These are phyloP conservation scores for Cocos nucifera DNA, from an alignment of 176 grass and related monocot species.

Conservation along the genomic window DNA sequence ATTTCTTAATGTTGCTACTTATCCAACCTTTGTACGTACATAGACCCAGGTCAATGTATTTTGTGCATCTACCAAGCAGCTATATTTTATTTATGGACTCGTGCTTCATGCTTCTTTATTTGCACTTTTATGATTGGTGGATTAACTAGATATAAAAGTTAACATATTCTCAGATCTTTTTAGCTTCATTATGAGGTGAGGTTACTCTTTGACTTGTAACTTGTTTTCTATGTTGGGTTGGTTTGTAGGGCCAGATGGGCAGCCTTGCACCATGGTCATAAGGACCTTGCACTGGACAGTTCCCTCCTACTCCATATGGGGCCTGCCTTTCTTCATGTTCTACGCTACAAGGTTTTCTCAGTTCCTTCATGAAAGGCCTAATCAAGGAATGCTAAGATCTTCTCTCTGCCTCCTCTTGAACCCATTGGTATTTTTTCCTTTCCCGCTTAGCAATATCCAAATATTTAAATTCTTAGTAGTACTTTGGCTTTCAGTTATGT, in stretches of 20 bases:
- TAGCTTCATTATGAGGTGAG: too few relatives aligned
- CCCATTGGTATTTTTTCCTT: conserved; percentile 49
- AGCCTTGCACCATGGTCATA: conserved; percentile 84
- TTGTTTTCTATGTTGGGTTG: background rate
- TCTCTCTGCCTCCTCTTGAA: conserved; percentile 53
- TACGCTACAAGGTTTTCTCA: conserved; percentile 78
- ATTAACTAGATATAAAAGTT: too few relatives aligned
- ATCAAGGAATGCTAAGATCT: conserved; percentile 54
- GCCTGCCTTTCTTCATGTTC: conserved; percentile 89
- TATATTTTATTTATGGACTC: too few relatives aligned
- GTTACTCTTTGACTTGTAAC: background rate
- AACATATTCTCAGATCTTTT: too few relatives aligned
- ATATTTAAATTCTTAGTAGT: background rate
- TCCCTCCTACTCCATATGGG: conserved; percentile 97
- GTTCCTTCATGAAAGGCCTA: conserved; percentile 76
- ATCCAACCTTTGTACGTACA: too few relatives aligned
- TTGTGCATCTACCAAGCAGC: too few relatives aligned
- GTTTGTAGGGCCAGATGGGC: conserved; percentile 46
- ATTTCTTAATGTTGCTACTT: too few relatives aligned
- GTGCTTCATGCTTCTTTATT: too few relatives aligned
- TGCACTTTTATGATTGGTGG: too few relatives aligned
- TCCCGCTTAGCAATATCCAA: background rate
- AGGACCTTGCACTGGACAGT: conserved; percentile 90
- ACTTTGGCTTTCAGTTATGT: too few relatives aligned
- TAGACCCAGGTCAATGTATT: too few relatives aligned